A percentile compares a stretch with the other conserved stretches of the same genome.
These are phyloP conservation scores for Geosmithia putterillii DNA, from an alignment of 2,329 filamentous ascomycete genomes.

Conservation along the genomic window DNA sequence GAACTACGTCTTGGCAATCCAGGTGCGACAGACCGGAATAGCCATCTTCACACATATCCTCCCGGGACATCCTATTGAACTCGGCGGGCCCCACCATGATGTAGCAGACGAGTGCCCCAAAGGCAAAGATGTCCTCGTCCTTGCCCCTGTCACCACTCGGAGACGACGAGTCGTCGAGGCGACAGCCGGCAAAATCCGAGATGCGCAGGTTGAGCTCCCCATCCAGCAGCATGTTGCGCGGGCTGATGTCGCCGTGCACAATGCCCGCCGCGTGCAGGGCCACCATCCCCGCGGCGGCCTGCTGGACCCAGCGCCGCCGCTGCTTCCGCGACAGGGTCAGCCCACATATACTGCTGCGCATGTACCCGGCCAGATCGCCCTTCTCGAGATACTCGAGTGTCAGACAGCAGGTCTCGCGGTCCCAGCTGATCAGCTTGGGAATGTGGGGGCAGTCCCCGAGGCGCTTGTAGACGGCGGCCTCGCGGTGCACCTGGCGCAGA, in stretches of 20 bases:
- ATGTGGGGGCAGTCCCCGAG: slow-evolving; percentile 1
- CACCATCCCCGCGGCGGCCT: slow-evolving; percentile 18
- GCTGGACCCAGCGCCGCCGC: slow-evolving; percentile 15
- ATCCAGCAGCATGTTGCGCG: slow-evolving; percentile 24
- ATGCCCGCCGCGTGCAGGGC: slow-evolving; percentile 21
- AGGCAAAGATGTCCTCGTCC: too few relatives aligned
- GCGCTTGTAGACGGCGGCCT: background rate
- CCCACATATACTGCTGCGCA: slow-evolving; percentile 7
- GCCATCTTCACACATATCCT: too few relatives aligned
- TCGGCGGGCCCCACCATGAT: too few relatives aligned
- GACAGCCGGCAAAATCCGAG: slow-evolving; percentile 21
- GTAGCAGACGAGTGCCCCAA: too few relatives aligned
- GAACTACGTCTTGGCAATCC: too few relatives aligned
- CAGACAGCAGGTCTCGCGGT: slow-evolving; percentile 4
- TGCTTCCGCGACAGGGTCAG: too few relatives aligned
- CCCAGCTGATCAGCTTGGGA: slow-evolving; percentile 7
- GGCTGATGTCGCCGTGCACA: slow-evolving; percentile 25
- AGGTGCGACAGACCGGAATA: too few relatives aligned
- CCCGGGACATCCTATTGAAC: too few relatives aligned
- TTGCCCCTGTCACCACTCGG: background rate
- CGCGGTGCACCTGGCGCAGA: too few relatives aligned
- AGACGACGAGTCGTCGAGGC: too few relatives aligned
- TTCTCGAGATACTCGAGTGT: slow-evolving; percentile 5
- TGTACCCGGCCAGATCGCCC: slow-evolving; percentile 5
- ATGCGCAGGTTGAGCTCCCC: slow-evolving; percentile 19